phyloP scores from a whole-genome alignment of 2,329 filamentous ascomycete genomes.

The Coniochaeta hoffmannii region DNA sequence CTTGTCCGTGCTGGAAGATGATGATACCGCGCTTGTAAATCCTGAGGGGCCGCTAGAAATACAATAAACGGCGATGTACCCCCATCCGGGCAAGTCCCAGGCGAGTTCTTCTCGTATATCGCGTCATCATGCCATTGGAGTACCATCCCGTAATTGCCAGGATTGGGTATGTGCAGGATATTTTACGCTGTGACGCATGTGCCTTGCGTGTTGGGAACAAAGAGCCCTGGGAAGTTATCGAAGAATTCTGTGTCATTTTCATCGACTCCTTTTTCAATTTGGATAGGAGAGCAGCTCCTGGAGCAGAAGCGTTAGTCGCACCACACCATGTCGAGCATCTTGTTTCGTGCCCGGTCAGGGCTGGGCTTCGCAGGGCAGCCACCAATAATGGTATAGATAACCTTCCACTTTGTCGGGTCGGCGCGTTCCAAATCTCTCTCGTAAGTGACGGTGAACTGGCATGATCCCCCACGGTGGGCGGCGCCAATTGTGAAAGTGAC shows the following conservation, averaged over 20 bases:
- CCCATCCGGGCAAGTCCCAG: too few relatives aligned
- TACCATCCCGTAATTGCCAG: conserved; percentile 11
- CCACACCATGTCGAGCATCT: conserved; percentile 20
- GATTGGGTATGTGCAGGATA: conserved; percentile 17
- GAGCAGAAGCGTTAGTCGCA: neutral
- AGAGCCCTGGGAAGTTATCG: conserved; percentile 43
- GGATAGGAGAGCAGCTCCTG: conserved; percentile 52
- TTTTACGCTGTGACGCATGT: conserved; percentile 9
- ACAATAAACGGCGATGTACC: too few relatives aligned
- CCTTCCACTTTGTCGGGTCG: conserved; percentile 18
- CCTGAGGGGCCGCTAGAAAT: too few relatives aligned
- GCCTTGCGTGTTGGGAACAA: conserved; percentile 47
- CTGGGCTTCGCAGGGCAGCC: conserved; percentile 37
- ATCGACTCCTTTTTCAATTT: conserved; percentile 28
- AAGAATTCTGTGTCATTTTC: conserved; percentile 28
- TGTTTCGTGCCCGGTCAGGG: conserved; percentile 58
- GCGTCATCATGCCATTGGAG: too few relatives aligned
- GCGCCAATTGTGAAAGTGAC: conserved; percentile 22
- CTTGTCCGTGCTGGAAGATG: too few relatives aligned
- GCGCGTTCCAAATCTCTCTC: conserved; percentile 15
- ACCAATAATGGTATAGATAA: conserved; percentile 23
- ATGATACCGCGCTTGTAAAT: too few relatives aligned
- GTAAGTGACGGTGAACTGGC: conserved; percentile 21
- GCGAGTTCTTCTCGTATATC: too few relatives aligned
- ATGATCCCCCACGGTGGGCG: conserved; percentile 23